Base-by-base conservation (phyloP, 306 rosid genomes). In the Neltuma alba region DNA sequence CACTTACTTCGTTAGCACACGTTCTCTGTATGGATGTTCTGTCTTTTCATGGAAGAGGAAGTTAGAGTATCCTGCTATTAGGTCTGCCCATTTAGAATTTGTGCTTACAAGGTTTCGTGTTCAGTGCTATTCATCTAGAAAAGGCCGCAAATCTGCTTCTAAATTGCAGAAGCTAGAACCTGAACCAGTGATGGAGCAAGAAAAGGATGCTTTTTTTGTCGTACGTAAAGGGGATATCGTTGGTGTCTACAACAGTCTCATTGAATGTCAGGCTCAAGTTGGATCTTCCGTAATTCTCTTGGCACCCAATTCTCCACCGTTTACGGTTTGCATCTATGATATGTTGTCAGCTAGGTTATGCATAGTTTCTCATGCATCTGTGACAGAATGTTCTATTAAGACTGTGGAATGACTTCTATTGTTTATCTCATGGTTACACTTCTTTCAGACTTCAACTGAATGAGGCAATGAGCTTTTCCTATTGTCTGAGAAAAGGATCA, bases 201-300 rank as follows among this genome's bases (percentile, higher is more conserved):
- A 91, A 69, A 84, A 86, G 38, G 86, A 82, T 28, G 95, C 90
- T 4, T 95, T 95, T 85, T 95, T 81, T 42, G 89, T 94, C 7
- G 99, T 94, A 18, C 87, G 99, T 15, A 94, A 92, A 72, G 99
- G 97, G 42, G 99, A 92, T 65, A 45, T 92, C 36, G 86, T 94
- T 25, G 99, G 99, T n/a, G 77, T 94, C 63, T 94, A 89, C 68
- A 91, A 36, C 3, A 89, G 57, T 73, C 87, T 89, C 72, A 47
- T 48, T 65, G 95, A 94, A 21, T 92, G 91, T 44, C 97, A 92
- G 62, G 88, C 99, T 67, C 98, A 94, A 87, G 89, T 89, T 85
- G 93, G 97, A 84, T 81, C 97, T 34, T 91, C 99, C 79, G 99
- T 92, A 89, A 86, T 74, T 85, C 69, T 79, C 66, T 72, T 76